phyloP scores from a whole-genome alignment of 495 filamentous ascomycete species.

The Jackrogersella minutella region DNA sequence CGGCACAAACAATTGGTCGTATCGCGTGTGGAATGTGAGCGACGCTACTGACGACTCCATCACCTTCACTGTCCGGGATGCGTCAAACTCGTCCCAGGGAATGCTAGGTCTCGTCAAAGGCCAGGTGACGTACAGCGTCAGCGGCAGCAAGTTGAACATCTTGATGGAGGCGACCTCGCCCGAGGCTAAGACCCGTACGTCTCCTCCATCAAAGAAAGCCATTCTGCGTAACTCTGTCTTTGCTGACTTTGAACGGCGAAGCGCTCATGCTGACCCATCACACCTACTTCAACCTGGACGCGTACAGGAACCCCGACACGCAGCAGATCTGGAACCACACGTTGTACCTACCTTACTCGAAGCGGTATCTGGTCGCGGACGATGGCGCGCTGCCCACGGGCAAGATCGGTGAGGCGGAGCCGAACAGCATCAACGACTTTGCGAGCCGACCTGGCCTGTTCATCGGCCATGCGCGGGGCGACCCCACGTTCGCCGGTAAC shows the following conservation, averaged over 20 bases:
- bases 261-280: constrained; percentile 77
- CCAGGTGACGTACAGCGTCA: constrained; percentile 74
- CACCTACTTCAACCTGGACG: constrained; percentile 90
- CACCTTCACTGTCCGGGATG: constrained; percentile 79
- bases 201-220: constrained; percentile 24
- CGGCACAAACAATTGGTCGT: constrained; percentile 68
- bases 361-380: constrained; percentile 73
- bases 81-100: constrained; percentile 66
- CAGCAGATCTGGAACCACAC: constrained; percentile 73
- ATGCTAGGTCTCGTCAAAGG: constrained; percentile 79
- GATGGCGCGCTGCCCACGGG: constrained; percentile 77
- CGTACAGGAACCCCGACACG: constrained; percentile 66
- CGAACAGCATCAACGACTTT: constrained; percentile 74
- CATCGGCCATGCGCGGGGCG: constrained; percentile 68
- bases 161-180: constrained; percentile 62
- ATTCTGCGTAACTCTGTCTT: constrained; percentile 26
- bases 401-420: constrained; percentile 65
- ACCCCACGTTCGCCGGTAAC: constrained; percentile 64
- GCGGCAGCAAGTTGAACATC: constrained; percentile 59
- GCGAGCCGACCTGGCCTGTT: constrained; percentile 64
- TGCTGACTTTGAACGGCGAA: constrained; percentile 41
- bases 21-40: constrained; percentile 59
- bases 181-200: constrained; percentile 58
- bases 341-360: constrained; percentile 74
- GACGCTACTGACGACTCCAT: constrained; percentile 70